Evolutionary conservation across 768 basidiomycete species (phyloP).

Genomic region (Mycena leptocephala): DNA sequence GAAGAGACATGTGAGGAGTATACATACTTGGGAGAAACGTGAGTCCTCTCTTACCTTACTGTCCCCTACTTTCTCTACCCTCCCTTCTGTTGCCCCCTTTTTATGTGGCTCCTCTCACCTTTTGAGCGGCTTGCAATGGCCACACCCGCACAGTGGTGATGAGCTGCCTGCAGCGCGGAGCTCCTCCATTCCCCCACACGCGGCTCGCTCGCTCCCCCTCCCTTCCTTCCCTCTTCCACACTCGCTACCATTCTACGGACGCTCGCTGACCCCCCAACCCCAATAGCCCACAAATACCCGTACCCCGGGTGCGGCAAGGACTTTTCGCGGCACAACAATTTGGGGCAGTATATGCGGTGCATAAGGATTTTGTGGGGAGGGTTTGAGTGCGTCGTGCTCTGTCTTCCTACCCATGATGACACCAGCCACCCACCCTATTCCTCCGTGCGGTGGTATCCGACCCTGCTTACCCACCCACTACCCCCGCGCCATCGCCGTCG

Average conservation of each 20-base stretch:
- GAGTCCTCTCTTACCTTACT: slow-evolving; percentile 46
- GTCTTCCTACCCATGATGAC: background rate
- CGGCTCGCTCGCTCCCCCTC: background rate
- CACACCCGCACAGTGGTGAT: too few relatives aligned
- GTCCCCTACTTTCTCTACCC: background rate
- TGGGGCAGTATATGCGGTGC: slow-evolving; percentile 83
- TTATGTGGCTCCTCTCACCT: too few relatives aligned
- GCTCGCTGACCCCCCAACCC: slow-evolving; percentile 37
- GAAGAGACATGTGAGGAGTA: slow-evolving; percentile 84
- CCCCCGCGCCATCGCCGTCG: too few relatives aligned
- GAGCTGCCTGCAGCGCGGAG: too few relatives aligned
- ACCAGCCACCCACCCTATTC: background rate
- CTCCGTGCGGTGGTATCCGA: too few relatives aligned
- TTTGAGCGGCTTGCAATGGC: too few relatives aligned
- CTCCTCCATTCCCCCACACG: too few relatives aligned
- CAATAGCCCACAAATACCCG: slow-evolving; percentile 72
- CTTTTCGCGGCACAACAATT: slow-evolving; percentile 85
- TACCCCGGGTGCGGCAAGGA: slow-evolving; percentile 77
- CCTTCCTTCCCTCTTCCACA: too few relatives aligned
- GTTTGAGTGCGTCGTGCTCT: background rate
- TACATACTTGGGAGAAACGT: slow-evolving; percentile 92
- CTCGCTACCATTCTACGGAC: too few relatives aligned
- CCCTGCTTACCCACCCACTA: too few relatives aligned
- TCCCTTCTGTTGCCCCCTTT: background rate
- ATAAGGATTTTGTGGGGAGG: slow-evolving; percentile 47